phyloP scores from a whole-genome alignment of 441 rosid species.

The Erysimum pusillum region DNA sequence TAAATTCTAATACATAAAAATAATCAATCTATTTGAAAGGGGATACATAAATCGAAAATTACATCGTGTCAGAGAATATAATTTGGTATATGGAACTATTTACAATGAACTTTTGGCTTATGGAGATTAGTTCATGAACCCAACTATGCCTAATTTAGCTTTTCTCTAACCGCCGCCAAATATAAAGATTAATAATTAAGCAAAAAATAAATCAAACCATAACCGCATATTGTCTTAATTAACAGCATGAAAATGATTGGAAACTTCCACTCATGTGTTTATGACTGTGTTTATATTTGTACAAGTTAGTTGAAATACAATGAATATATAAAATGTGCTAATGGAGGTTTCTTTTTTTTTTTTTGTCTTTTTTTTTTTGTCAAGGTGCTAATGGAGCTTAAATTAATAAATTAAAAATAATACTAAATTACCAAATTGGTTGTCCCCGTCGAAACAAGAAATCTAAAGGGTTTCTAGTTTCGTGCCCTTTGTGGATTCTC shows the following conservation, averaged over 20 bases:
- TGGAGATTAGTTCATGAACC: slow-evolving; percentile 46
- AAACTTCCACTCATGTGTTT: slow-evolving; percentile 46
- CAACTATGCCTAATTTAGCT: slow-evolving; percentile 43
- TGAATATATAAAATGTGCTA: slow-evolving; percentile 25
- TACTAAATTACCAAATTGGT: slow-evolving; percentile 25
- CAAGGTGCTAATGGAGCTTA: too few relatives aligned
- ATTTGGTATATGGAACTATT: slow-evolving; percentile 42
- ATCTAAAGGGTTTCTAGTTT: slow-evolving; percentile 39
- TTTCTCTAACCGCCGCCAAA: slow-evolving; percentile 46
- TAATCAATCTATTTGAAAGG: slow-evolving; percentile 28
- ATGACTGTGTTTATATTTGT: slow-evolving; percentile 37
- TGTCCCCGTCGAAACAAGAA: slow-evolving; percentile 45
- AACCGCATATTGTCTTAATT: slow-evolving; percentile 26
- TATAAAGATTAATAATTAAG: slow-evolving; percentile 14
- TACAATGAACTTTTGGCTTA: slow-evolving; percentile 31
- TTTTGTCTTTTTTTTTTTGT: too few relatives aligned
- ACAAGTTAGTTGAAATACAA: slow-evolving; percentile 11
- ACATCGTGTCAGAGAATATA: slow-evolving; percentile 34
- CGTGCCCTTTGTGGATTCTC: slow-evolving; percentile 46
- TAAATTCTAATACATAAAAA: not conserved
- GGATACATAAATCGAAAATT: slow-evolving; percentile 4
- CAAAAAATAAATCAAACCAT: slow-evolving; percentile 18
- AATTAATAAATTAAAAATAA: not conserved
- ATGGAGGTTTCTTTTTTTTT: too few relatives aligned
- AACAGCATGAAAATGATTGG: slow-evolving; percentile 39